A percentile compares a stretch with the other conserved stretches of the same genome.
Conservation (phyloP, 179 eudicot genomes). For the Amaranthus tricolor region DNA sequence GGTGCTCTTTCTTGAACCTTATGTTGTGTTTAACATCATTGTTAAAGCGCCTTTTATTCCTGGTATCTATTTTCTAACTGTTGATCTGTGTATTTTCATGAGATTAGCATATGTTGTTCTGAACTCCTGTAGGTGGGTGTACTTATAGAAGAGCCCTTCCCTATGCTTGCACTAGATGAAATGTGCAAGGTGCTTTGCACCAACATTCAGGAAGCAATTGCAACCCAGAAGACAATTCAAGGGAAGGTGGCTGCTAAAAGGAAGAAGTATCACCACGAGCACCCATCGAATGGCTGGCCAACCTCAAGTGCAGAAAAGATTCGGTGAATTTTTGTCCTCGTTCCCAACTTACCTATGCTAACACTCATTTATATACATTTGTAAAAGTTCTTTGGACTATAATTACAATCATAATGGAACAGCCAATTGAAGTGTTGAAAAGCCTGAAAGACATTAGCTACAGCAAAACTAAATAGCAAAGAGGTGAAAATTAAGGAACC, state of each 20-base stretch:
- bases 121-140: conserved; percentile 74
- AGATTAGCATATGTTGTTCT: not conserved
- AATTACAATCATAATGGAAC: not conserved
- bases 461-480: too few relatives aligned
- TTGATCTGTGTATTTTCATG: not conserved
- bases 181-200: conserved; percentile 46
- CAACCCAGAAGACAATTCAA: conserved; percentile 45
- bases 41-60: not conserved
- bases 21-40: not conserved
- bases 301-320: conserved; percentile 26
- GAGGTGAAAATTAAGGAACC: too few relatives aligned
- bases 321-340: not conserved
- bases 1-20: not conserved
- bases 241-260: conserved; percentile 49
- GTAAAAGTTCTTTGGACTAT: not conserved
- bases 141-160: conserved; percentile 95
- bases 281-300: conserved; percentile 69
- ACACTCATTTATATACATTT: not conserved
- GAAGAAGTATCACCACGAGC: conserved; percentile 37
- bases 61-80: not conserved
- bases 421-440: not conserved
- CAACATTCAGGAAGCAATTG: conserved; percentile 58
- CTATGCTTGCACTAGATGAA: conserved; percentile 88
- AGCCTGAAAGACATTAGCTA: too few relatives aligned
- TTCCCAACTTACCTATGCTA: not conserved